A percentile compares a stretch with the other conserved stretches of the same genome.
Conservation (phyloP, 305 asterid species). For the Stenogyne calaminthoides region DNA sequence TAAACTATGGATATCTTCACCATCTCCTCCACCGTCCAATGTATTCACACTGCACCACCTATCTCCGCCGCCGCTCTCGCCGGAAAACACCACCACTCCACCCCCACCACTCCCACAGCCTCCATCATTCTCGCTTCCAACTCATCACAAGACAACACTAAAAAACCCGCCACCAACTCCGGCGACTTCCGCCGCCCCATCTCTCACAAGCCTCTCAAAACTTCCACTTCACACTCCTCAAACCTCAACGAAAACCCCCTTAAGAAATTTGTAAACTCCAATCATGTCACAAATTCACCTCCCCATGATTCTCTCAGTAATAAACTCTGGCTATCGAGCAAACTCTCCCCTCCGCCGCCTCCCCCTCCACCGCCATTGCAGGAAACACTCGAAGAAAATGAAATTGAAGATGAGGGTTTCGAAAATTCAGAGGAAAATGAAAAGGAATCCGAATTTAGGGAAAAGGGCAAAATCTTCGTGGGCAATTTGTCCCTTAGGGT, state of each 20-base stretch:
- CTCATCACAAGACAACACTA: constrained; percentile 39
- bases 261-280: constrained; percentile 40
- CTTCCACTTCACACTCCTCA: constrained; percentile 36
- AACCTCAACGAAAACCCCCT: constrained; percentile 57
- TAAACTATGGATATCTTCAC: constrained; percentile 53
- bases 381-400: constrained; percentile 19
- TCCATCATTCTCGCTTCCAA: constrained; percentile 33
- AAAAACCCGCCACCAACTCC: constrained; percentile 40
- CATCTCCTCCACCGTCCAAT: constrained; percentile 55
- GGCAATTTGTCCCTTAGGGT: constrained; percentile 93
- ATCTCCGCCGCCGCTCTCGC: constrained; percentile 48
- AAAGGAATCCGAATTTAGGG: constrained; percentile 53
- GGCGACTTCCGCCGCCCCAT: constrained; percentile 68
- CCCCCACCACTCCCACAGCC: too few species aligned
- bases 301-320: constrained; percentile 46
- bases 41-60: constrained; percentile 40
- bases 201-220: constrained; percentile 46
- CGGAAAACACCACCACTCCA: constrained; percentile 44
- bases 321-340: constrained; percentile 82
- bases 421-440: constrained; percentile 41
- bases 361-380: constrained; percentile 43
- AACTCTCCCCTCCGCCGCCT: constrained; percentile 60
- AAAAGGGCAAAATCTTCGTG: constrained; percentile 81
- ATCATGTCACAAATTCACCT: constrained; percentile 23
- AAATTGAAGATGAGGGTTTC: constrained; percentile 28